phyloP scores from a whole-genome alignment of 495 filamentous ascomycete genomes.

The Daldinia concentrica region DNA sequence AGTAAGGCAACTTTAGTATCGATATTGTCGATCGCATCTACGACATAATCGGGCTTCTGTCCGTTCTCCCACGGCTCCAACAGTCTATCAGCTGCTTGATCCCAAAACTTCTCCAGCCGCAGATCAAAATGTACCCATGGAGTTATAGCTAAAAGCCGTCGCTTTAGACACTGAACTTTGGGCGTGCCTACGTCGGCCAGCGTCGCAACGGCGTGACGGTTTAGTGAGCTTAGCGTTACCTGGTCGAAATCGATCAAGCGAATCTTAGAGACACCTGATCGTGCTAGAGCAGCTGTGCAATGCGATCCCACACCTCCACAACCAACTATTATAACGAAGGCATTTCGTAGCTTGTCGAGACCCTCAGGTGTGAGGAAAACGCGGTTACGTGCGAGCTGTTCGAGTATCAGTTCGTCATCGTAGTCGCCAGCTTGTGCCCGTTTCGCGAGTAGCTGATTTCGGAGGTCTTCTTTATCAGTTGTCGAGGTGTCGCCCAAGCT shows the following conservation, averaged over 20 bases:
- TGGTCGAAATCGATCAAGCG: conserved; percentile 98
- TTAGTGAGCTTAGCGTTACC: conserved; percentile 90
- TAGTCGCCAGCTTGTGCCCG: conserved; percentile 89
- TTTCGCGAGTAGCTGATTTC: conserved; percentile 76
- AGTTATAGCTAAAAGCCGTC: conserved; percentile 80
- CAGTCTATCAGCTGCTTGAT: conserved; percentile 67
- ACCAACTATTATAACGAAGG: conserved; percentile 90
- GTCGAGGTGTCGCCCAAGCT: conserved; percentile 74
- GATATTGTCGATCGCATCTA: conserved; percentile 99
- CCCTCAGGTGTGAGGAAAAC: conserved; percentile 89
- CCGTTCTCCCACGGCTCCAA: conserved; percentile 72
- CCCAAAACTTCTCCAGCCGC: conserved; percentile 83
- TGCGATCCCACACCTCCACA: conserved; percentile 96
- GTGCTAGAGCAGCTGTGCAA: conserved; percentile 82
- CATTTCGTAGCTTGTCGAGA: conserved; percentile 76
- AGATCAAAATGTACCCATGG: conserved; percentile 94
- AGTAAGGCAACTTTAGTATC: conserved; percentile 93
- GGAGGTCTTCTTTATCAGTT: conserved; percentile 77
- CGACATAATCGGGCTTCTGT: conserved; percentile 80
- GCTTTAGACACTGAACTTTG: conserved; percentile 86
- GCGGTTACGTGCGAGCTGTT: conserved; percentile 94
- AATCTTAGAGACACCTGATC: conserved; percentile 86
- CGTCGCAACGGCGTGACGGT: conserved; percentile 93
- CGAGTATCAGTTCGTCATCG: conserved; percentile 92
- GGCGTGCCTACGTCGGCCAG: conserved; percentile 93